These are phyloP conservation scores for Blastobotrys petasosporus DNA, from an alignment of 1,139 yeast genomes.

Conservation along the genomic window DNA sequence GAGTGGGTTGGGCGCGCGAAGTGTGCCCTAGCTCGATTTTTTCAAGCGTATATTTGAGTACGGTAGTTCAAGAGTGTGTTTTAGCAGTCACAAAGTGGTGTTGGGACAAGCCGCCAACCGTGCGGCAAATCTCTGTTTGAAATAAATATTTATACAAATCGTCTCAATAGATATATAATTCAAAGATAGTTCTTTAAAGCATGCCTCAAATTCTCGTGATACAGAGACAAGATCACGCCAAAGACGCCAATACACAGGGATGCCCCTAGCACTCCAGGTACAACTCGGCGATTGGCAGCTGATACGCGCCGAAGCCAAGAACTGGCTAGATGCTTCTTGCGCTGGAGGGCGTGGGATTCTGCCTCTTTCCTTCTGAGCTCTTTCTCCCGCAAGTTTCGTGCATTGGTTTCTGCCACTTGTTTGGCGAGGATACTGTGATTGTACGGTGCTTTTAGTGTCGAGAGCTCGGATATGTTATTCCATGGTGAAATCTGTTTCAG, in stretches of 20 bases:
- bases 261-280: slow-evolving; percentile 1
- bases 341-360: background rate
- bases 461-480: slow-evolving; percentile 24
- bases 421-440: background rate
- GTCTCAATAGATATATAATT: no score
- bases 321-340: background rate
- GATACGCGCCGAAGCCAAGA: no score
- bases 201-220: background rate
- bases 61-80: no score
- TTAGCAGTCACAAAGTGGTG: no score
- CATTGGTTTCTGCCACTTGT: slow-evolving; percentile 3
- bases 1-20: no score
- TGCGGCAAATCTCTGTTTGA: no score
- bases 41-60: no score
- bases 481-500: slow-evolving; percentile 16
- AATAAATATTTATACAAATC: no score
- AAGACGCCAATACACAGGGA: slow-evolving; percentile 7
- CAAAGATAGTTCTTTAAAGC: background rate
- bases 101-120: no score
- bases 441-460: slow-evolving; percentile 21
- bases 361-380: background rate
- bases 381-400: background rate
- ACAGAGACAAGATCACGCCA: slow-evolving; percentile 4
- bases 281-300: background rate
- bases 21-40: no score